A percentile compares a stretch with the other conserved stretches of the same genome.
Evolutionary conservation across 129 eudicot species (phyloP).

Genomic region (Glebionis coronaria): DNA sequence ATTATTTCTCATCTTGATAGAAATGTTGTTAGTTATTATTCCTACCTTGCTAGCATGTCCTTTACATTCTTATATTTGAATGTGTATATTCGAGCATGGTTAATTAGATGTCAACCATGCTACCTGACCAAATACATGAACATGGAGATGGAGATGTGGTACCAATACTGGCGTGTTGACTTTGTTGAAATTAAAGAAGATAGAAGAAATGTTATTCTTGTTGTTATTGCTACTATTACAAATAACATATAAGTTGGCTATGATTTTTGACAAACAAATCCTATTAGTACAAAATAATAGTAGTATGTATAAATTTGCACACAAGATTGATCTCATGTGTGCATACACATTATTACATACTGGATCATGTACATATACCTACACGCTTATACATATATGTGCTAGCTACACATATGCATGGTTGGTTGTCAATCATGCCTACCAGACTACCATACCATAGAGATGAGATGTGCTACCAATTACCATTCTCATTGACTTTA

Average conservation of each 20-base stretch:
- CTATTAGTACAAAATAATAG: no score
- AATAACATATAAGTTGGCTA: background rate
- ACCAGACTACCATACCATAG: background rate
- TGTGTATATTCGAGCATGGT: background rate
- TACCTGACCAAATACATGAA: background rate
- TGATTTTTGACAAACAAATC: background rate
- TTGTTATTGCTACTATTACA: background rate
- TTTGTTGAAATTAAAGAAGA: background rate
- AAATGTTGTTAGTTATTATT: no score
- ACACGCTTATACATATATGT: background rate
- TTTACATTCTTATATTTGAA: no score
- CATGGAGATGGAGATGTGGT: slow-evolving; percentile 16
- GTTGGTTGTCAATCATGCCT: slow-evolving; percentile 14
- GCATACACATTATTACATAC: background rate
- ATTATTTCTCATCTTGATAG: no score
- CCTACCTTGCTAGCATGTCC: no score
- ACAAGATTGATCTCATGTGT: background rate
- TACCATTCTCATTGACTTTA: slow-evolving; percentile 20
- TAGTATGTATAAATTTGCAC: background rate
- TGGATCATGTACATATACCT: background rate
- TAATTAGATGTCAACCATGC: slow-evolving; percentile 17
- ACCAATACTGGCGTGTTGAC: slow-evolving; percentile 12
- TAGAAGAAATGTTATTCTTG: no score
- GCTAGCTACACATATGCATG: background rate
- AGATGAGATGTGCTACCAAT: slow-evolving; percentile 25